Base-by-base conservation (phyloP, 176 grass and related monocot species). In the Zoysia japonica region DNA sequence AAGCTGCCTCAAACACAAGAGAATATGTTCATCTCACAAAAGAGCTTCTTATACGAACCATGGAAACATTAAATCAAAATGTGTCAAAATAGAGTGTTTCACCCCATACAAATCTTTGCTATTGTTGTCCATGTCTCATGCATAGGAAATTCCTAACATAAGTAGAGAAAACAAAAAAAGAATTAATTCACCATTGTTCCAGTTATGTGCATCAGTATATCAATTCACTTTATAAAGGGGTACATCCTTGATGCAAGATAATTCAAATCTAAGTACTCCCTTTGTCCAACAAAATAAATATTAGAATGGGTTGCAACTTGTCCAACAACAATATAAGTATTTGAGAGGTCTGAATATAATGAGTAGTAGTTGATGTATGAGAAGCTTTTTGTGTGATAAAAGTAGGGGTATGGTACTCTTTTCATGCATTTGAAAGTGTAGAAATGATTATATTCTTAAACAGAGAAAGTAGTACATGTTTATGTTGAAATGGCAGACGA, bases 1-100 rank as follows among this genome's bases (percentile, higher is more conserved):
- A 92, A 75, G 90, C 82, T 35, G 81, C 95, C 90, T 86, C 82
- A 61, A 89, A 98, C 72, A 94, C 95, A 2, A 87, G 92, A 89
- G 95, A 98, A 72, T 75, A 84, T 87, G 89, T 94, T 55, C 88
- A 98, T 87, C 47, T 92, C 5, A 94, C 92, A 64, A 98, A 88
- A 72, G 95, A 94, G 80, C 75, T 98, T 60, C 65, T 92, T 61
- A 72, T 28, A 28, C 90, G 61, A 94, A 78, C 77, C 94, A 90
- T 78, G 95, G 94, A 81, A 97, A 88, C 80, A 83, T 97, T 12
- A 88, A 92, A 61, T 97, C 95, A 97, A 84, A 28, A 28, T 28
- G 95, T 97, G 83, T 28, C 0, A 61, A 20, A 47, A 60, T n/a
- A 20, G 28, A 38, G 2, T 62, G 49, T 67, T 67, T 47, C 46